Evolutionary conservation across 768 basidiomycete species (phyloP).

Genomic region (Lentinula lateritia): DNA sequence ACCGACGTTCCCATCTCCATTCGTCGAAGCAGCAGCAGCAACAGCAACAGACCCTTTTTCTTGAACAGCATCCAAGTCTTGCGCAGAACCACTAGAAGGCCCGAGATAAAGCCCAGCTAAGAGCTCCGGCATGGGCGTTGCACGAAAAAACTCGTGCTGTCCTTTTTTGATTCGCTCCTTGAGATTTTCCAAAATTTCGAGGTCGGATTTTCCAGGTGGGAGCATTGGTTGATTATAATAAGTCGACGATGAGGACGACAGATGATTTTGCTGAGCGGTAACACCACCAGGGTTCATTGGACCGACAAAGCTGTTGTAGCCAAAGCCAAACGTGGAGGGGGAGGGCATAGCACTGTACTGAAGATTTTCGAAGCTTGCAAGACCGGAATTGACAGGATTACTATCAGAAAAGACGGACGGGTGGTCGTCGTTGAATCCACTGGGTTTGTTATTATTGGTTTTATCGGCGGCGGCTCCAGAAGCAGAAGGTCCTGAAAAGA

Average conservation of each 20-base stretch:
- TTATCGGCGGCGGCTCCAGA: no score
- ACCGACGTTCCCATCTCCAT: conserved; percentile 12
- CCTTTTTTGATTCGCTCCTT: conserved; percentile 66
- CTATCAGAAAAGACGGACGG: not conserved
- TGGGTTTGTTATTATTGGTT: not conserved
- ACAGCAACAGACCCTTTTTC: not conserved
- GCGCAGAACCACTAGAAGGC: conserved; percentile 18
- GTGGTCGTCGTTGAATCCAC: not conserved
- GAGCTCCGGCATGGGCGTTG: conserved; percentile 58
- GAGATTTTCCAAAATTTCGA: conserved; percentile 71
- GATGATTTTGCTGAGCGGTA: not conserved
- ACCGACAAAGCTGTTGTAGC: conserved; percentile 4
- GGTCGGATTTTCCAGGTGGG: conserved; percentile 57
- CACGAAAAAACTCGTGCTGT: conserved; percentile 68
- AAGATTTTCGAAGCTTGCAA: not conserved
- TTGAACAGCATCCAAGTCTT: not conserved
- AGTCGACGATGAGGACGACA: not conserved
- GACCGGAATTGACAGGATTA: not conserved
- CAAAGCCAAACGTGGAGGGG: not conserved
- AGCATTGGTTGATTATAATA: conserved; percentile 12
- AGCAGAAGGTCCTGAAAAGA: not conserved
- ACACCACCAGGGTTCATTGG: not conserved
- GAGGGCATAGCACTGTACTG: not conserved
- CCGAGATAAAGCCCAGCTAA: conserved; percentile 66
- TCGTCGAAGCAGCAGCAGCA: not conserved